Base-by-base conservation (phyloP, 176 grass and related monocot genomes). In the Triticum timopheevii region DNA sequence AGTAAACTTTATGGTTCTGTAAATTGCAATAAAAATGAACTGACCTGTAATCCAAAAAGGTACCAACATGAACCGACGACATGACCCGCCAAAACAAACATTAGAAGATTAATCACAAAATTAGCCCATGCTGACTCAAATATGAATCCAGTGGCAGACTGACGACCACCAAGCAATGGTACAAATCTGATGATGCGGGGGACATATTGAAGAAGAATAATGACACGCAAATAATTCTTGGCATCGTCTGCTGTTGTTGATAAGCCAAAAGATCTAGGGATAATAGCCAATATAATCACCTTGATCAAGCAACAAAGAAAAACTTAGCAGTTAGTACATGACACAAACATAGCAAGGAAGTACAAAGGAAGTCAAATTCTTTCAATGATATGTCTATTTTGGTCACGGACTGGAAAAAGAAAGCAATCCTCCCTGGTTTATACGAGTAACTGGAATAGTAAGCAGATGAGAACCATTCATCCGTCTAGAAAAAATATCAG, bases 21-120 rank as follows among this genome's bases (percentile, higher is more conserved):
- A 80, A 42, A 76, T 11, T 62, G n/a, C 61, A 38, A 71, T 50
- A 12, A 45, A 68, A 36, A 52, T 44, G 15, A 35, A 83, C 92
- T 27, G 62, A 98, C 97, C 97, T 96, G 94, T 77, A 98, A 86
- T 31, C 97, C 92, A 66, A 98, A 98, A 28, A 98, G 93, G 74
- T 98, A 98, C 97, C 97, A 98, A 82, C 90, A 98, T 15, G 97
- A 98, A 86, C 97, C 97, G 30, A 98, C 97, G 22, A 98, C 97
- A 90, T 98, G 97, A 22, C 97, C 90, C 76, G 97, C 92, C 72
- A 98, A 88, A 61, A 90, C 89, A 91, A 98, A 98, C 97, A 98
- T 96, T 70, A 98, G 89, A 85, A 98, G 92, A 61, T 98, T 98
- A 86, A 98, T 98, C 73, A 94, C 82, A 89, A 98, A 98, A 84